These are phyloP conservation scores for Samsoniella hepiali DNA, from an alignment of 2,329 filamentous ascomycete genomes.

Conservation along the genomic window DNA sequence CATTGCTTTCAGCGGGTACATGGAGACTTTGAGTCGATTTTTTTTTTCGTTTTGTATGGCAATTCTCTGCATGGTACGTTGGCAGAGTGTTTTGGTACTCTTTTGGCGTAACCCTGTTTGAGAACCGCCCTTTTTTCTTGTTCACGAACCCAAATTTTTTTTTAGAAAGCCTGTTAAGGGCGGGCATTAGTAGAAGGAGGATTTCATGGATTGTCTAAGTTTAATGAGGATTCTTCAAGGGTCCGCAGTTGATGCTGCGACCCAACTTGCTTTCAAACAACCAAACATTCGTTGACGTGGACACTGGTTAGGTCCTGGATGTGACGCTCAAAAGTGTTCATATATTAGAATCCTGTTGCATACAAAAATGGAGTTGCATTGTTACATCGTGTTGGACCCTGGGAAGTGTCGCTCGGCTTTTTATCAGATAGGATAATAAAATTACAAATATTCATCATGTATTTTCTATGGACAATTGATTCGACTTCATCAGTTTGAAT, in stretches of 20 bases:
- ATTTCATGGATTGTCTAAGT: slow-evolving; percentile 22
- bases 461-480: not conserved
- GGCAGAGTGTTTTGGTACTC: slow-evolving; percentile 21
- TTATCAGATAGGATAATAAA: not conserved
- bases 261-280: not conserved
- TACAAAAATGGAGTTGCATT: slow-evolving; percentile 11
- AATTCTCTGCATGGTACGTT: slow-evolving; percentile 18
- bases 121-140: slow-evolving; percentile 18
- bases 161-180: slow-evolving; percentile 21
- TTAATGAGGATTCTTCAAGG: slow-evolving; percentile 23
- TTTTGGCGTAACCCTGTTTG: slow-evolving; percentile 8
- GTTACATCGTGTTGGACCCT: not conserved
- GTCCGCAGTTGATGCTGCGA: slow-evolving; percentile 51
- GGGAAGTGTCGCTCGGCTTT: not conserved
- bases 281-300: not conserved
- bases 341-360: slow-evolving; percentile 2
- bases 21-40: slow-evolving; percentile 24
- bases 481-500: not conserved
- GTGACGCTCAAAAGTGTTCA: slow-evolving; percentile 1
- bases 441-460: not conserved
- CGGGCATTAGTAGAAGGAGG: slow-evolving; percentile 23
- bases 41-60: slow-evolving; percentile 25
- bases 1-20: slow-evolving; percentile 39
- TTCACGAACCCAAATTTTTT: slow-evolving; percentile 19
- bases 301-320: not conserved